Evolutionary conservation across 2,329 filamentous ascomycete genomes (phyloP).

Genomic region (Aspergillus uvarum): DNA sequence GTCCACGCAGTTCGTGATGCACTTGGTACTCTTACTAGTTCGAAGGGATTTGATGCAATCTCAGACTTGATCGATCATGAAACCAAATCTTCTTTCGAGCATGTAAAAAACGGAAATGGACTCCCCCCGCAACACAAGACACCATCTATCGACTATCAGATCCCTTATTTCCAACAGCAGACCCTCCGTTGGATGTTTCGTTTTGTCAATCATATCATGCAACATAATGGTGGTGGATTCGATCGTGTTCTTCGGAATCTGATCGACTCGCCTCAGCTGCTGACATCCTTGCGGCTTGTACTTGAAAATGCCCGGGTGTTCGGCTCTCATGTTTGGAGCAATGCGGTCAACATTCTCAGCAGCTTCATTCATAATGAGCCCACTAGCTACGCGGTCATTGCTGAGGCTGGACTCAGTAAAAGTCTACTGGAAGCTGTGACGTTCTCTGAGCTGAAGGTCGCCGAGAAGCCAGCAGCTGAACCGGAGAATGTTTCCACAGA

Average conservation of each 20-base stretch:
- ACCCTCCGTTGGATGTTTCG: slow-evolving; percentile 92
- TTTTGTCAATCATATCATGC: slow-evolving; percentile 94
- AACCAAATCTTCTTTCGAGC: slow-evolving; percentile 66
- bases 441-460: slow-evolving; percentile 38
- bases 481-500: slow-evolving; percentile 33
- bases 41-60: slow-evolving; percentile 83
- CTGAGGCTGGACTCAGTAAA: slow-evolving; percentile 86
- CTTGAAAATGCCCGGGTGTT: slow-evolving; percentile 77
- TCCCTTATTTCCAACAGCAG: slow-evolving; percentile 90
- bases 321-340: slow-evolving; percentile 94
- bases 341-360: slow-evolving; percentile 84
- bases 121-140: slow-evolving; percentile 73
- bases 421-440: slow-evolving; percentile 81
- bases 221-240: slow-evolving; percentile 76
- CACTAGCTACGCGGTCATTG: slow-evolving; percentile 93
- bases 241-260: slow-evolving; percentile 88
- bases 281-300: slow-evolving; percentile 75
- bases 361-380: slow-evolving; percentile 99
- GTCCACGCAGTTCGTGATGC: slow-evolving; percentile 83
- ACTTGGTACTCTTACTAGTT: slow-evolving; percentile 77
- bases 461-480: slow-evolving; percentile 33
- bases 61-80: slow-evolving; percentile 82
- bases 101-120: slow-evolving; percentile 67
- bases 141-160: slow-evolving; percentile 84
- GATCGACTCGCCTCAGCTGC: slow-evolving; percentile 84